These are phyloP conservation scores for Cryphonectria japonica DNA, from an alignment of 2,329 filamentous ascomycete genomes.

Conservation along the genomic window DNA sequence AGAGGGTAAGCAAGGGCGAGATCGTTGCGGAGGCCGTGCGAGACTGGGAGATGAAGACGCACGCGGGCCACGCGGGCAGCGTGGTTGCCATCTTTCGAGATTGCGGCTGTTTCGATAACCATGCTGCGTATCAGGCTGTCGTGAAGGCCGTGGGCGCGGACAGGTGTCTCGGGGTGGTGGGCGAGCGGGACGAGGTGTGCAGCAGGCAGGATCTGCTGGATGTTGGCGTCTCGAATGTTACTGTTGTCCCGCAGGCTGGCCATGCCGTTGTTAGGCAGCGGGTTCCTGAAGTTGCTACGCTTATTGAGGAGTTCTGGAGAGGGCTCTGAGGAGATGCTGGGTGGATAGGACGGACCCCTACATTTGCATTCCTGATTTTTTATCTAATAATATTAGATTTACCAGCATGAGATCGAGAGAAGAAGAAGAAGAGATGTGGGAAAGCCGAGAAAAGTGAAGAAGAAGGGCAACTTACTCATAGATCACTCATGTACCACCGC, in stretches of 20 bases:
- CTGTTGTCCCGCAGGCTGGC: constrained; percentile 13
- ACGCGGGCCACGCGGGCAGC: constrained; percentile 49
- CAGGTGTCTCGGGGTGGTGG: constrained; percentile 12
- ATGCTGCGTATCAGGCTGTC: constrained; percentile 33
- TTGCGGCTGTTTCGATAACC: constrained; percentile 44
- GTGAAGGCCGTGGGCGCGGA: constrained; percentile 9
- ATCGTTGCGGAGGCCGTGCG: constrained; percentile 51
- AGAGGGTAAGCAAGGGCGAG: constrained; percentile 45
- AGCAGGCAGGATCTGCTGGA: background rate
- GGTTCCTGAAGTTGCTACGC: constrained; percentile 9
- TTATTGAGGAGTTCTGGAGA: constrained; percentile 22
- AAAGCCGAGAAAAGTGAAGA: too few species aligned
- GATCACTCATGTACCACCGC: background rate
- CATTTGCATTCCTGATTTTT: background rate
- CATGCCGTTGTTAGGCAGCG: constrained; percentile 19
- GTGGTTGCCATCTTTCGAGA: constrained; percentile 52
- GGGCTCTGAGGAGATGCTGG: background rate
- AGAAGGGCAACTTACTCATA: background rate
- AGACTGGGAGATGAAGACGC: constrained; percentile 52
- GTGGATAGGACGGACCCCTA: background rate
- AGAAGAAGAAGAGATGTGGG: too few species aligned
- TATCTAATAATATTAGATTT: background rate
- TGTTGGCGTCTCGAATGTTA: constrained; percentile 14
- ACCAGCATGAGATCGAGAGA: too few species aligned
- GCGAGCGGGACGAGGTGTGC: constrained; percentile 20